phyloP scores from a whole-genome alignment of 805 yeast genomes.

The Metschnikowia similis region DNA sequence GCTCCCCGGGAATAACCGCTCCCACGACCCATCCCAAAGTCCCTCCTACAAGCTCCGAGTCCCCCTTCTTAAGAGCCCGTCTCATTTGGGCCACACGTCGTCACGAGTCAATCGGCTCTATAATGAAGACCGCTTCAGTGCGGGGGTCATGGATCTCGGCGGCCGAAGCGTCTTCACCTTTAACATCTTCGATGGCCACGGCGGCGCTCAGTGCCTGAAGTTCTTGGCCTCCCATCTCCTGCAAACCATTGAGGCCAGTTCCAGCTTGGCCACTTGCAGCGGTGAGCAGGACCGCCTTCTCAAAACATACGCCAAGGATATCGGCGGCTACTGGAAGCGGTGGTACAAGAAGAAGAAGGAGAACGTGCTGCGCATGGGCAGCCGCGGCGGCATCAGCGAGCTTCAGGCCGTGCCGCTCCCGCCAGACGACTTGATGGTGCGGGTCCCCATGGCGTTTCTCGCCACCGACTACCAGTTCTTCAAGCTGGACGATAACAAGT shows the following conservation, averaged over 20 bases:
- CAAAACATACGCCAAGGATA: slow-evolving; percentile 49
- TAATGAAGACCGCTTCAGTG: slow-evolving; percentile 80
- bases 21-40: no score
- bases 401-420: slow-evolving; percentile 13
- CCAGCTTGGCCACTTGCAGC: slow-evolving; percentile 19
- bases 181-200: slow-evolving; percentile 91
- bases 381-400: slow-evolving; percentile 10
- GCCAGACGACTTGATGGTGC: slow-evolving; percentile 53
- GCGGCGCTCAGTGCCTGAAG: slow-evolving; percentile 71
- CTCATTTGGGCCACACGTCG: slow-evolving; percentile 73
- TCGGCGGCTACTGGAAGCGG: slow-evolving; percentile 85
- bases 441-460: slow-evolving; percentile 63
- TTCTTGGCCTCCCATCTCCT: slow-evolving; percentile 54
- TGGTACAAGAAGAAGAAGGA: slow-evolving; percentile 50
- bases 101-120: slow-evolving; percentile 69
- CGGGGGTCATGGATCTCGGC: slow-evolving; percentile 48
- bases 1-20: slow-evolving; percentile 7
- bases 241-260: slow-evolving; percentile 43
- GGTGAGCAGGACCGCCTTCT: slow-evolving; percentile 41
- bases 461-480: slow-evolving; percentile 62
- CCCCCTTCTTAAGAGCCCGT: slow-evolving; percentile 60
- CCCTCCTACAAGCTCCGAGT: slow-evolving; percentile 40
- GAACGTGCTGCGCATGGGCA: slow-evolving; percentile 25
- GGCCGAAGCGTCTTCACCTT: slow-evolving; percentile 49
- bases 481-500: slow-evolving; percentile 30